Percentiles rank a stretch among this genome's conserved stretches.
Evolutionary conservation across 2,329 filamentous ascomycete species (phyloP).

Genomic region (Penicillium psychrosexuale): DNA sequence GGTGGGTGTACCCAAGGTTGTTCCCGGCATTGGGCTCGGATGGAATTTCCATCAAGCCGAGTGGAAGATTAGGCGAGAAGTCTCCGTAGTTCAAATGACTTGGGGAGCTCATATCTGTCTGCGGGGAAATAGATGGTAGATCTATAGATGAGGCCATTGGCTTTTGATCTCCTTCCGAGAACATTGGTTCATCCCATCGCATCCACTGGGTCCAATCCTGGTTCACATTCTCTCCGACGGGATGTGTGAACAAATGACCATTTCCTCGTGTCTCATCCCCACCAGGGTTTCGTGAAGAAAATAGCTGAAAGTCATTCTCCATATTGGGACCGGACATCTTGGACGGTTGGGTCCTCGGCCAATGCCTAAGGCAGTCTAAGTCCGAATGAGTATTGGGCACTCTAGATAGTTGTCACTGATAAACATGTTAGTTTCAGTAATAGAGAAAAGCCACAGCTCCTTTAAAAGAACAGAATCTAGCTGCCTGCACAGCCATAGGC

Average conservation of each 20-base stretch:
- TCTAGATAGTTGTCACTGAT: slow-evolving; percentile 7
- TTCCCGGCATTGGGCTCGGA: slow-evolving; percentile 16
- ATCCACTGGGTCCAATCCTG: slow-evolving; percentile 48
- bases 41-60: slow-evolving; percentile 31
- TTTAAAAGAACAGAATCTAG: neutral
- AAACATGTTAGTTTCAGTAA: neutral
- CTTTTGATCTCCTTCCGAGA: slow-evolving; percentile 29
- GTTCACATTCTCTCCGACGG: slow-evolving; percentile 27
- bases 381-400: neutral
- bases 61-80: slow-evolving; percentile 32
- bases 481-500: slow-evolving; percentile 1
- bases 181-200: slow-evolving; percentile 43
- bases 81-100: slow-evolving; percentile 21
- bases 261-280: slow-evolving; percentile 19
- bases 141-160: slow-evolving; percentile 24
- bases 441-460: neutral
- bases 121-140: slow-evolving; percentile 27
- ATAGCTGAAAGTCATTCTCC: slow-evolving; percentile 36
- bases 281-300: slow-evolving; percentile 26
- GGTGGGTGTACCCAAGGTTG: neutral
- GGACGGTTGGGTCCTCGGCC: slow-evolving; percentile 11
- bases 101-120: slow-evolving; percentile 24
- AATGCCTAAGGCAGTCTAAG: neutral
- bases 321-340: slow-evolving; percentile 26
- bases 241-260: slow-evolving; percentile 13